Evolutionary conservation across 2,329 filamentous ascomycete species (phyloP).

Genomic region (Dactylellina cionopaga): DNA sequence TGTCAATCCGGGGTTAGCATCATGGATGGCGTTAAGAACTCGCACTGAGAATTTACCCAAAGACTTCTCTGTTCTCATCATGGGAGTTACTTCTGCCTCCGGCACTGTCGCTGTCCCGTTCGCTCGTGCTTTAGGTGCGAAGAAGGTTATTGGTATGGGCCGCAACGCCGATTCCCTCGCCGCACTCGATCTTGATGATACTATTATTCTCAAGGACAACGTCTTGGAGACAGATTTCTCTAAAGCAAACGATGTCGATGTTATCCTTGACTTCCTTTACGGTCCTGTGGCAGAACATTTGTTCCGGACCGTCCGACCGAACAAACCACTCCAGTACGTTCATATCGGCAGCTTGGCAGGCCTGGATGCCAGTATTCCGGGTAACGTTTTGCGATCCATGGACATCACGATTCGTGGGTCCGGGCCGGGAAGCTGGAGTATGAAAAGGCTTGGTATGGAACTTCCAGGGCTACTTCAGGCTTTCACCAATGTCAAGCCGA

Average conservation of each 20-base stretch:
- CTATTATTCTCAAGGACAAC: slow-evolving; percentile 62
- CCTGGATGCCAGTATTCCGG: slow-evolving; percentile 59
- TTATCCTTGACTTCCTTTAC: slow-evolving; percentile 70
- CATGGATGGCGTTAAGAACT: slow-evolving; percentile 68
- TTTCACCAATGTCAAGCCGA: slow-evolving; percentile 58
- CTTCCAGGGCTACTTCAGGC: slow-evolving; percentile 57
- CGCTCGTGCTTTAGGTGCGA: slow-evolving; percentile 65
- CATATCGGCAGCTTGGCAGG: slow-evolving; percentile 65
- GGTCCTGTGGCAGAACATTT: slow-evolving; percentile 63
- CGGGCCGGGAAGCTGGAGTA: slow-evolving; percentile 63
- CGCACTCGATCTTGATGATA: slow-evolving; percentile 63
- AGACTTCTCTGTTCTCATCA: slow-evolving; percentile 65
- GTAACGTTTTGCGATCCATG: slow-evolving; percentile 64
- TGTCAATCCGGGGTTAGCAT: slow-evolving; percentile 68
- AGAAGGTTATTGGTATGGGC: slow-evolving; percentile 66
- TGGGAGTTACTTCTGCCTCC: slow-evolving; percentile 67
- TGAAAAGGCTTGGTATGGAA: slow-evolving; percentile 58
- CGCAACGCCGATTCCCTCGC: slow-evolving; percentile 63
- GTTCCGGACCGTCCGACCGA: slow-evolving; percentile 61
- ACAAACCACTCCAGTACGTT: slow-evolving; percentile 66
- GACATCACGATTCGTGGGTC: slow-evolving; percentile 65
- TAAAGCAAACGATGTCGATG: slow-evolving; percentile 64
- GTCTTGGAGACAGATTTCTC: slow-evolving; percentile 64
- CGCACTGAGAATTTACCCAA: slow-evolving; percentile 61
- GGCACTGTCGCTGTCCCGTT: slow-evolving; percentile 66